Base-by-base conservation (phyloP, 805 yeast genomes). In the Wickerhamiella allomyrinae region DNA sequence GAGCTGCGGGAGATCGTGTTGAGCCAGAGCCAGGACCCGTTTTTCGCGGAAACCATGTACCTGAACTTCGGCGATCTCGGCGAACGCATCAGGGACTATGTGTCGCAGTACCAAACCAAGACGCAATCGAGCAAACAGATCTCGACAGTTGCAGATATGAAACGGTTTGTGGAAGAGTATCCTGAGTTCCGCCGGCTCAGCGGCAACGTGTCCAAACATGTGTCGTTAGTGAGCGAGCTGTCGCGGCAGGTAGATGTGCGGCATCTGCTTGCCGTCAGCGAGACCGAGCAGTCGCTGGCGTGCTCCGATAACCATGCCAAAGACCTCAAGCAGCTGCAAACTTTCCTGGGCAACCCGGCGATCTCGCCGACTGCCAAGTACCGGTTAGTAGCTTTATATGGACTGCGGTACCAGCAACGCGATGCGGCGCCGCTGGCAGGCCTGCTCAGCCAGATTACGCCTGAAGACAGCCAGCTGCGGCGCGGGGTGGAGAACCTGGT, bases 41-140 rank as follows among this genome's bases (percentile, higher is more conserved):
- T 91, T 54, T 91, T 73, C 60, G 66, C 68, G 25, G 84, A 84
- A 44, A 70, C 91, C 2, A 81, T 85, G 87, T 84, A 74, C 57
- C 68, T 82, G 50, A 91, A 91, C 60, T 93, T 87, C 64, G 99
- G 97, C 24, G 97, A 91, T 57, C 66, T 91, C 41, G 91, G 95
- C 34, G 95, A 86, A 31, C 74, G 76, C 49, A 79, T 91, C 54
- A 87, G 84, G 54, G 77, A 72, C 43, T 84, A 83, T 55, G 95
- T 91, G 24, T 78, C 77, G 42, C 77, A 74, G 36, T 91, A 86
- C 60, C 89, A 85, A 55, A 58, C 67, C 17, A 82, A 81, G 54
- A 82, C 96, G 1, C 81, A 86, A 52, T 72, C 79, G 17, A 74
- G 77, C 41, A 74, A 74, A 37, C 76, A 77, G 47, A 70, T 89